A percentile compares a stretch with the other conserved stretches of the same genome.
These are phyloP conservation scores for Erysimum cheiranthoides DNA, from an alignment of 345 rosid genomes.

Conservation along the genomic window DNA sequence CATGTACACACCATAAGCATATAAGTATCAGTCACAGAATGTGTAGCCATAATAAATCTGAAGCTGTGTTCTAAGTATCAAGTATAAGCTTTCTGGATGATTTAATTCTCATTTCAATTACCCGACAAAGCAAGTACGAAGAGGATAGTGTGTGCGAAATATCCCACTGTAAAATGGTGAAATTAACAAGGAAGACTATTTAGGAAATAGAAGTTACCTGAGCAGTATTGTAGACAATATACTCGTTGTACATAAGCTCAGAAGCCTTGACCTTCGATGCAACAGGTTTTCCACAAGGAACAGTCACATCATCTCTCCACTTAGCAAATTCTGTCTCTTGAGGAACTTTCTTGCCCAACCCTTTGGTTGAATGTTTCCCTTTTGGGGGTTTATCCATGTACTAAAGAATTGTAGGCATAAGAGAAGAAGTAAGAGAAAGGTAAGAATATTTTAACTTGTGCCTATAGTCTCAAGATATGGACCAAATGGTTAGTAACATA, in stretches of 20 bases:
- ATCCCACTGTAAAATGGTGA: neutral
- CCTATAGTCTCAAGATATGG: neutral
- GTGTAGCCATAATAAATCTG: neutral
- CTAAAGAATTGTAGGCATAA: slow-evolving; percentile 40
- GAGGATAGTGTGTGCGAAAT: neutral
- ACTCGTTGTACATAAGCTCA: slow-evolving; percentile 94
- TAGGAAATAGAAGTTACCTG: slow-evolving; percentile 60
- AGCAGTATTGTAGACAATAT: slow-evolving; percentile 82
- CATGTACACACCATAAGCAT: slow-evolving; percentile 16
- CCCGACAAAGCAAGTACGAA: neutral
- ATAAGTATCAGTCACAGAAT: neutral
- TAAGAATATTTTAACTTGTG: neutral
- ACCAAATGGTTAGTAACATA: neutral
- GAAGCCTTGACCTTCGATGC: slow-evolving; percentile 71
- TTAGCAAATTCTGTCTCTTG: slow-evolving; percentile 70
- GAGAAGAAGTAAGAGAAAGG: slow-evolving; percentile 18
- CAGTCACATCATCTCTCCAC: slow-evolving; percentile 84
- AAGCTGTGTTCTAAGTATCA: neutral
- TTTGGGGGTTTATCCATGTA: slow-evolving; percentile 85
- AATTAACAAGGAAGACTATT: neutral
- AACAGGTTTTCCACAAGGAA: slow-evolving; percentile 95
- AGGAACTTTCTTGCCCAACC: slow-evolving; percentile 88
- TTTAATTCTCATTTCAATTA: slow-evolving; percentile 7
- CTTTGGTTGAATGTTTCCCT: slow-evolving; percentile 96
- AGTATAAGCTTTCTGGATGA: neutral